phyloP scores from a whole-genome alignment of 192 early-diverging fungal genomes.

The Rhizoclosmatium sp. region DNA sequence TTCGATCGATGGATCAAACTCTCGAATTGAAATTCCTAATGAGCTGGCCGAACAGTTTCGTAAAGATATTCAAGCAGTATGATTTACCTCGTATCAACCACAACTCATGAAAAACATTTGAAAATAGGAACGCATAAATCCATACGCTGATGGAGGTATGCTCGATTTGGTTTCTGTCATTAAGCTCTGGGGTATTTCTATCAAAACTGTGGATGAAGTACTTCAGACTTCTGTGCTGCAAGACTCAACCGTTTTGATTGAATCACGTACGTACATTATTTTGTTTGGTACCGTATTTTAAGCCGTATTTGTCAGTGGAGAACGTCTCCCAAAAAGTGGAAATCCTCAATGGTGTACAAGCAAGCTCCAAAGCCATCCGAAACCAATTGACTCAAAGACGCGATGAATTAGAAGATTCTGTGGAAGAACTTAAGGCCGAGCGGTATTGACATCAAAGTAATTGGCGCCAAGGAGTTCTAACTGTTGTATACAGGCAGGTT shows the following conservation, averaged over 20 bases:
- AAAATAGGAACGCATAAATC: constrained; percentile 9
- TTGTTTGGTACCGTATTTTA: background rate
- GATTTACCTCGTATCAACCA: background rate
- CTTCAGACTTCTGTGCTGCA: background rate
- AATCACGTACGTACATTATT: background rate
- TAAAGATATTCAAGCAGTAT: constrained; percentile 5
- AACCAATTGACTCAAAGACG: background rate
- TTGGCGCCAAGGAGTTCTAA: too few relatives aligned
- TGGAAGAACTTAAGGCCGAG: constrained; percentile 7
- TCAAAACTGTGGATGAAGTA: constrained; percentile 1
- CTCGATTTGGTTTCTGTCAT: constrained; percentile 17
- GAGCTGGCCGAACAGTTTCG: constrained; percentile 9
- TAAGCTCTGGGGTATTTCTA: constrained; percentile 7
- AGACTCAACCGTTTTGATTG: background rate
- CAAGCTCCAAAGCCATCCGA: background rate
- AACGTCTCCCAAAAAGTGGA: background rate
- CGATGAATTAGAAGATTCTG: background rate
- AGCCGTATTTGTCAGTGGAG: background rate
- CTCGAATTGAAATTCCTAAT: constrained; percentile 2
- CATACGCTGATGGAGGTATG: constrained; percentile 4
- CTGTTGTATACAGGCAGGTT: too few relatives aligned
- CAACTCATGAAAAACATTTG: too few relatives aligned
- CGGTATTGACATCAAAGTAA: background rate
- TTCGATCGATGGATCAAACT: background rate
- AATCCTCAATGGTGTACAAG: background rate